Evolutionary conservation across 331 rosid species (phyloP).

Genomic region (Pyrus hybrid): DNA sequence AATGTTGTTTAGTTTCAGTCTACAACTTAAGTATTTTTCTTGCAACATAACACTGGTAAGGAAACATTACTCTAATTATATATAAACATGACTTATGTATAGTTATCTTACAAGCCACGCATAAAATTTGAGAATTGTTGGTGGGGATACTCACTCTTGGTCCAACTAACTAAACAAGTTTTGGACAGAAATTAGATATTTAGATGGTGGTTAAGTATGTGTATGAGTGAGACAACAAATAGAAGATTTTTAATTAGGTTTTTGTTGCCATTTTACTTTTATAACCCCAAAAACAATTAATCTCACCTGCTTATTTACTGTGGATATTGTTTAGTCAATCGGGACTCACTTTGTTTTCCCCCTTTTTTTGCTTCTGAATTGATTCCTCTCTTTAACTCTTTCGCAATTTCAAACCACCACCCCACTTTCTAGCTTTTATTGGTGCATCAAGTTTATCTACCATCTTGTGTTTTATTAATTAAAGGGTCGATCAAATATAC

Average conservation of each 20-base stretch:
- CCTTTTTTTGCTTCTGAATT: conserved; percentile 13
- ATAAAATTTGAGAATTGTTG: conserved; percentile 7
- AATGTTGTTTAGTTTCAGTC: no score
- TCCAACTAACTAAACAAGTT: conserved; percentile 28
- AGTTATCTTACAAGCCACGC: conserved; percentile 50
- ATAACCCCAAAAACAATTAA: conserved; percentile 9
- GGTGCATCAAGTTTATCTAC: background rate
- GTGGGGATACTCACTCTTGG: conserved; percentile 1
- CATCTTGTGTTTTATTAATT: background rate
- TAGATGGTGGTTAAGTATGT: conserved; percentile 9
- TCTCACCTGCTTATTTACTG: conserved; percentile 28
- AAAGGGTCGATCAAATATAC: background rate
- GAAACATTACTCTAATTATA: background rate
- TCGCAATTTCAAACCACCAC: conserved; percentile 13
- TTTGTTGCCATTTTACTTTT: conserved; percentile 22
- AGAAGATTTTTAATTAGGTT: conserved; percentile 14
- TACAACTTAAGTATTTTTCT: background rate
- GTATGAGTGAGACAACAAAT: conserved; percentile 1
- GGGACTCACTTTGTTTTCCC: conserved; percentile 1
- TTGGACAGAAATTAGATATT: conserved; percentile 6
- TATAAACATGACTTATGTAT: background rate
- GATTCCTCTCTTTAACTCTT: conserved; percentile 18
- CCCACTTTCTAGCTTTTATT: conserved; percentile 1
- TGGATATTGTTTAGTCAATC: conserved; percentile 14
- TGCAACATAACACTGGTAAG: background rate